These are phyloP conservation scores for Coelastrella sp. DNA, from an alignment of 139 green algal genomes.

Conservation along the genomic window DNA sequence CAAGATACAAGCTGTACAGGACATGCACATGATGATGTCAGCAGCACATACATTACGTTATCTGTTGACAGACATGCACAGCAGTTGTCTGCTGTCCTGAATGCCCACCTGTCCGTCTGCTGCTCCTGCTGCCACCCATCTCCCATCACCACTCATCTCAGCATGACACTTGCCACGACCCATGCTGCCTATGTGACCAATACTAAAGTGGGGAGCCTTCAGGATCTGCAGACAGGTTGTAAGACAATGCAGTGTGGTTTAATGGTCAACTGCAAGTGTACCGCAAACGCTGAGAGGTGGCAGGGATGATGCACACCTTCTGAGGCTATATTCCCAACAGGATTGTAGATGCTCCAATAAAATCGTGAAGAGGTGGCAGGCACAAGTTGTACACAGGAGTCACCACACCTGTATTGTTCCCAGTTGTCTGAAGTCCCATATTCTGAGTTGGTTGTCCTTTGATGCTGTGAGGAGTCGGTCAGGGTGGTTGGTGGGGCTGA, in stretches of 20 bases:
- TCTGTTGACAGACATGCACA: neutral
- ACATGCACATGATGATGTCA: neutral
- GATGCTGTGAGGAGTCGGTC: constrained; percentile 45
- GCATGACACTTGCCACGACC: constrained; percentile 48
- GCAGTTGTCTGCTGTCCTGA: neutral
- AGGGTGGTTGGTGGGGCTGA: constrained; percentile 23
- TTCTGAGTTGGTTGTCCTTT: constrained; percentile 55
- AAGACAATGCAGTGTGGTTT: neutral
- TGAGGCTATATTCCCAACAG: too few species aligned
- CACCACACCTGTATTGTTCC: constrained; percentile 23
- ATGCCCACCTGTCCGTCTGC: constrained; percentile 36
- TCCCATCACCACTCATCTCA: constrained; percentile 46
- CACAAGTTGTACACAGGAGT: too few species aligned
- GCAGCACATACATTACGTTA: neutral
- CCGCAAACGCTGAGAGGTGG: too few species aligned
- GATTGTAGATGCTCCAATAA: too few species aligned
- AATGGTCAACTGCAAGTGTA: too few species aligned
- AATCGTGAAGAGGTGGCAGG: neutral
- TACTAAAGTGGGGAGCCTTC: constrained; percentile 22
- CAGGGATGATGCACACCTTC: too few species aligned
- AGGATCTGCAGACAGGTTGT: constrained; percentile 23
- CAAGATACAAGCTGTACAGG: too few species aligned
- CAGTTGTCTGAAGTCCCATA: constrained; percentile 64
- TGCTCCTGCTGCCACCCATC: constrained; percentile 49
- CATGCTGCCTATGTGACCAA: constrained; percentile 49